Percentiles rank a stretch among this genome's conserved stretches.
Evolutionary conservation across 345 rosid genomes (phyloP).

Genomic region (Luvunga scandens): DNA sequence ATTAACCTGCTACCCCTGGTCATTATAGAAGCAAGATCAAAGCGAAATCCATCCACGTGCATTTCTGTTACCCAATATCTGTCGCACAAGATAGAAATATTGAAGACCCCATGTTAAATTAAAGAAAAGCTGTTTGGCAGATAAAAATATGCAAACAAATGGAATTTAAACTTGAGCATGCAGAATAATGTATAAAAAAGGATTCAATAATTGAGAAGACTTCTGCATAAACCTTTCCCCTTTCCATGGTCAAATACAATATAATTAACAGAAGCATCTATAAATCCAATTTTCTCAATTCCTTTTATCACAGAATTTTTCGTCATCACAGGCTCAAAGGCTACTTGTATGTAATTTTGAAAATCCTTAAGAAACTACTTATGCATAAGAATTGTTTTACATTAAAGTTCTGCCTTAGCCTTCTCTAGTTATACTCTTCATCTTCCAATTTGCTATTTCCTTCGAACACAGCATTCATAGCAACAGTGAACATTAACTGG

Average conservation of each 20-base stretch:
- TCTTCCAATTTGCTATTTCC: neutral
- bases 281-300: neutral
- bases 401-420: neutral
- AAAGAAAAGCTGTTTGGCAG: neutral
- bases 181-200: neutral
- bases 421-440: neutral
- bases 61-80: constrained; percentile 98
- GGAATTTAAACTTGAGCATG: neutral
- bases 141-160: neutral
- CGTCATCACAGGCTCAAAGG: neutral
- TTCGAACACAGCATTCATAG: neutral
- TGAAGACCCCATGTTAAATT: neutral
- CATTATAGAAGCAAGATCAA: constrained; percentile 97
- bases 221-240: neutral
- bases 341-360: neutral
- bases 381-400: neutral
- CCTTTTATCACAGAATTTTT: neutral
- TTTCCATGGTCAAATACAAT: neutral
- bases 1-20: constrained; percentile 86
- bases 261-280: neutral
- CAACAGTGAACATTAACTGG: neutral
- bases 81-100: constrained; percentile 27
- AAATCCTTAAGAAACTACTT: too few relatives aligned
- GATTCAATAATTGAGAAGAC: neutral
- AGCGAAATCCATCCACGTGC: constrained; percentile 99